These are phyloP conservation scores for Cercospora sp. DNA, from an alignment of 2,329 filamentous ascomycete genomes.

Conservation along the genomic window DNA sequence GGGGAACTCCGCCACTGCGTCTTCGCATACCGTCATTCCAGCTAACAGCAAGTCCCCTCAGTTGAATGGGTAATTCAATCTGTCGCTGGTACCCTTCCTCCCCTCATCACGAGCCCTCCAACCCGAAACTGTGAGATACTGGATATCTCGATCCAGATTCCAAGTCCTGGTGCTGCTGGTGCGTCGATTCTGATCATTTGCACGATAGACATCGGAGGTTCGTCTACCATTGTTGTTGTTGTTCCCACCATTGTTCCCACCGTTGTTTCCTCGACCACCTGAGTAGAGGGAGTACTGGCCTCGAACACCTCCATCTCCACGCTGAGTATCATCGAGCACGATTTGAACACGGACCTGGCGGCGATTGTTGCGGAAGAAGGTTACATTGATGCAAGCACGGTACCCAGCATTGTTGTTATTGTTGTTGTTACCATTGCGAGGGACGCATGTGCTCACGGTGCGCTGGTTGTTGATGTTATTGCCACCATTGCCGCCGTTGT, in stretches of 20 bases:
- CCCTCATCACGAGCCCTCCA: background rate
- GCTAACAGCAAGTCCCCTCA: background rate
- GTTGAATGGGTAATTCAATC: background rate
- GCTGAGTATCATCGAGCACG: background rate
- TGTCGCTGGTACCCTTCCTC: background rate
- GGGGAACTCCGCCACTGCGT: too few relatives aligned
- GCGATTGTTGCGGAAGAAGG: background rate
- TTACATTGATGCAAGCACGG: background rate
- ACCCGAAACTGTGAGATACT: background rate
- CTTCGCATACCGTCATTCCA: background rate
- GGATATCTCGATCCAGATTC: background rate
- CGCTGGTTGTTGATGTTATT: background rate
- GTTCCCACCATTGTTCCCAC: background rate
- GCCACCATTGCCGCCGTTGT: background rate
- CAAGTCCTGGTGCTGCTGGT: background rate
- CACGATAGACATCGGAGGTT: background rate
- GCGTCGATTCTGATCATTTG: background rate
- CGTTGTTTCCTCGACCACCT: background rate
- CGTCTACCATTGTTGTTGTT: background rate
- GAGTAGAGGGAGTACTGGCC: background rate
- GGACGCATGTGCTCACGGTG: background rate
- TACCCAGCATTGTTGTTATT: conserved; percentile 1
- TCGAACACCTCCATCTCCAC: background rate
- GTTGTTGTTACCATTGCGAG: background rate
- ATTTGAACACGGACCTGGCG: background rate